These are phyloP conservation scores for Penicillium sp. DNA, from an alignment of 2,329 filamentous ascomycete genomes.

Conservation along the genomic window DNA sequence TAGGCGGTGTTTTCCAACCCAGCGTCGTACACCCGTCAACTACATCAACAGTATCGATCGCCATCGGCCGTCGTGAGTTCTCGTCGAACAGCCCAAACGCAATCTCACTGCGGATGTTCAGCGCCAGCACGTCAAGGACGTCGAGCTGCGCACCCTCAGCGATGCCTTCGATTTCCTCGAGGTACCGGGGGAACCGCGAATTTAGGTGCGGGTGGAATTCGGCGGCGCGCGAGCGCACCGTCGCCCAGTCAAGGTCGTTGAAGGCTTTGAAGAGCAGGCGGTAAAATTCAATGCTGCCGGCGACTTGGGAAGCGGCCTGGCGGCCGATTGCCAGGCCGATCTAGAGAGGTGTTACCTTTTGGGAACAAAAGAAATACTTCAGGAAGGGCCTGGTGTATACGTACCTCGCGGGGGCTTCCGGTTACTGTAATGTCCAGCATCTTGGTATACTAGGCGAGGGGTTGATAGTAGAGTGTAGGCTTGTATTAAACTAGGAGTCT, in stretches of 20 bases:
- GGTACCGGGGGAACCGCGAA: slow-evolving; percentile 34
- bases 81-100: slow-evolving; percentile 55
- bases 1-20: neutral
- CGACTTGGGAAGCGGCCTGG: neutral
- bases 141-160: slow-evolving; percentile 48
- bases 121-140: slow-evolving; percentile 55
- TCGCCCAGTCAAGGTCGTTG: slow-evolving; percentile 49
- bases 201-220: slow-evolving; percentile 48
- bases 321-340: slow-evolving; percentile 9
- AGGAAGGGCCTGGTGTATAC: too few relatives aligned
- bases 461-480: too few relatives aligned
- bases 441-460: too few relatives aligned
- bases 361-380: too few relatives aligned
- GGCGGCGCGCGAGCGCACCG: slow-evolving; percentile 51
- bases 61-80: too few relatives aligned
- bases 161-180: slow-evolving; percentile 39
- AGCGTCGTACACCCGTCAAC: slow-evolving; percentile 56
- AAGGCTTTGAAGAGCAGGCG: slow-evolving; percentile 12
- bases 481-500: too few relatives aligned
- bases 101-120: slow-evolving; percentile 62
- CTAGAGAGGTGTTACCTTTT: neutral
- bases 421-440: too few relatives aligned
- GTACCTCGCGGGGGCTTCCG: too few relatives aligned
- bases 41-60: too few relatives aligned
- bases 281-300: slow-evolving; percentile 4